Base-by-base conservation (phyloP, 2,329 filamentous ascomycete genomes). In the Davidsoniella virescens region DNA sequence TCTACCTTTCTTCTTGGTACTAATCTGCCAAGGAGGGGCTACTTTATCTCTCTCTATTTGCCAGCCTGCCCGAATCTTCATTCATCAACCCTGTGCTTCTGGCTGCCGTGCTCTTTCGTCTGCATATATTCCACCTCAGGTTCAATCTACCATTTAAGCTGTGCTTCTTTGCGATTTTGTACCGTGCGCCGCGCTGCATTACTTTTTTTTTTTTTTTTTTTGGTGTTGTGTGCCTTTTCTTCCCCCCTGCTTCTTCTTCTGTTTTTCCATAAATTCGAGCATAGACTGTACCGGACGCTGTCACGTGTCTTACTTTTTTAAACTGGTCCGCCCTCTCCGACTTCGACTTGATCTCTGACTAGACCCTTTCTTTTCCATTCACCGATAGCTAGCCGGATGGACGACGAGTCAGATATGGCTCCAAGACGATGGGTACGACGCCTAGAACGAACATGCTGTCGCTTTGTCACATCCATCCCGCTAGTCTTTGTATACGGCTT, bases 401-500 rank as follows among this genome's bases (percentile, higher is more conserved):
- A 53, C 61, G 52, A 61, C 57, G 54, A 69, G 51, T 44, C 53
- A 48, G 52, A 61, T 56, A 78, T 78, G 72, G 65, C 70, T 61
- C 48, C 52, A 33, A 73, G 73, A 58, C 71, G 75, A 59, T 84
- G 77, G 70, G 81, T 77, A 45, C 73, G 83, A 56, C 77, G 73
- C 62, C 49, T 84, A 59, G 88, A 95, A 71, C 82, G 87, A 46
- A 81, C 77, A 60, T 95, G 87, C 71, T 96, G 88, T 68, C 69
- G 73, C 41, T 76, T 79, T 54, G 72, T 83, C 49, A 84, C 78
- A 23, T 94, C 87, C 64, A 85, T 94, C 57, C 90, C 90, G n/a
- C 72, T 96, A 16, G 70, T 70, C 25, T 94, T 96, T 61, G 85
- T 96, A 52, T 95, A 94, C 61, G 75, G 82, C 51, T 65, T 95